Evolutionary conservation across 352 stramenopile genomes (phyloP), one percentile per base, ranked within the genome.

Genomic region (Phytophthora kernoviae): DNA sequence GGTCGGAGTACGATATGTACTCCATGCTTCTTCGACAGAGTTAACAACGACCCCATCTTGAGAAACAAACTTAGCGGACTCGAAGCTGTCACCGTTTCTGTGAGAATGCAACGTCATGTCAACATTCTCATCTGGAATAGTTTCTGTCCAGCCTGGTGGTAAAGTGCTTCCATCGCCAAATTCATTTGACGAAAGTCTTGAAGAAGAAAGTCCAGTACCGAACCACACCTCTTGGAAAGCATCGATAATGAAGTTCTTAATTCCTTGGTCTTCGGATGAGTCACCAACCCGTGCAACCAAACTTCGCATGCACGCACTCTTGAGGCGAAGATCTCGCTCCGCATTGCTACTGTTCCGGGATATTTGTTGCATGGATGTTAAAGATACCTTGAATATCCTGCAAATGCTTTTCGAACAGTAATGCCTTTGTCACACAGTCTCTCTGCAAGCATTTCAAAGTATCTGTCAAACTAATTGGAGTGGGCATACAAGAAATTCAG

Each of bases 191-290:
- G 70, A 85, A 2, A 87, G 62, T 46, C 74, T 70, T 2, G 61
- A 68, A 5, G 70, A 77, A 26, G 70, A 69, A 11, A 91, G 68
- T 1, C 88, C 82, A 0, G 70, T 53, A 14, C 84, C 87, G 54
- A 96, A 96, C 87, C 87, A 96, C 24, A 90, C 60, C 41, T 96
- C 87, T 65, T 94, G 85, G 20, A 96, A 91, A 7, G 79, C 93
- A 42, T 92, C 80, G 18, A 94, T 90, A 48, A 96, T 84, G 30
- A 85, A 92, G 36, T 93, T 90, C 53, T 94, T 96, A n/a, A 96
- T 54, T 6, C 55, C 32, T 54, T 88, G 79, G 51, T 93, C 82
- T 62, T 96, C 87, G 17, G 72, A 59, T 4, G 73, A 52, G 27
- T 94, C 78, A 32, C 84, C 85, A 55, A 96, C 75, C 32, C 85